These are phyloP conservation scores for Chlorella vulgaris DNA, from an alignment of 139 green algal species.

Conservation along the genomic window DNA sequence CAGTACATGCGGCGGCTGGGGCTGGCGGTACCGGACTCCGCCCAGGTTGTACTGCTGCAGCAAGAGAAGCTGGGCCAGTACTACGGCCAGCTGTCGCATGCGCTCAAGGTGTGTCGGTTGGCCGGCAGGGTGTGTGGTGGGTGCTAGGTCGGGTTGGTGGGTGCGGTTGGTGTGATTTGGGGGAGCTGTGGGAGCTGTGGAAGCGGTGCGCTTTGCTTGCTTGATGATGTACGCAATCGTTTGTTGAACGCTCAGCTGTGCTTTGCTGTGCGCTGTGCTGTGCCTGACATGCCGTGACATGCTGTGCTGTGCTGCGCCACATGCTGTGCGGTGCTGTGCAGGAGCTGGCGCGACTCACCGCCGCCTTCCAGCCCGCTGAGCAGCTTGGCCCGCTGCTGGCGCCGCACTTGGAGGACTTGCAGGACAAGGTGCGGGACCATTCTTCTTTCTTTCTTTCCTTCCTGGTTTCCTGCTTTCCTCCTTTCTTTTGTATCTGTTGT, in stretches of 20 bases:
- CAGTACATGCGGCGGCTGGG: constrained; percentile 88
- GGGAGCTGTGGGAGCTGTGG: too few relatives aligned
- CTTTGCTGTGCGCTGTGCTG: too few relatives aligned
- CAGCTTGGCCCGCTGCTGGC: constrained; percentile 81
- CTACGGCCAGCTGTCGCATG: constrained; percentile 81
- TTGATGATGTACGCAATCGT: too few relatives aligned
- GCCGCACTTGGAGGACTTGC: constrained; percentile 88
- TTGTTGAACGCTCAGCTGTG: too few relatives aligned
- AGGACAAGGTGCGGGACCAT: constrained; percentile 83
- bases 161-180: too few relatives aligned
- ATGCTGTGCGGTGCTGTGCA: constrained; percentile 7
- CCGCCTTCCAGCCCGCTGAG: constrained; percentile 46
- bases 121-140: background rate
- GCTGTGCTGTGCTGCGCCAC: too few relatives aligned
- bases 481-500: too few relatives aligned
- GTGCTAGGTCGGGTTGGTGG: background rate
- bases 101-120: constrained; percentile 46
- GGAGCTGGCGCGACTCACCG: constrained; percentile 76
- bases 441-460: too few relatives aligned
- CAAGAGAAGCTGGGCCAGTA: constrained; percentile 87
- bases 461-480: too few relatives aligned
- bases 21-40: constrained; percentile 81
- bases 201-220: too few relatives aligned
- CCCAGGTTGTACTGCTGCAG: constrained; percentile 85
- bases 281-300: too few relatives aligned